A percentile compares a stretch with the other conserved stretches of the same genome.
Conservation (phyloP, 1,139 yeast genomes). For the Pichia sp. region DNA sequence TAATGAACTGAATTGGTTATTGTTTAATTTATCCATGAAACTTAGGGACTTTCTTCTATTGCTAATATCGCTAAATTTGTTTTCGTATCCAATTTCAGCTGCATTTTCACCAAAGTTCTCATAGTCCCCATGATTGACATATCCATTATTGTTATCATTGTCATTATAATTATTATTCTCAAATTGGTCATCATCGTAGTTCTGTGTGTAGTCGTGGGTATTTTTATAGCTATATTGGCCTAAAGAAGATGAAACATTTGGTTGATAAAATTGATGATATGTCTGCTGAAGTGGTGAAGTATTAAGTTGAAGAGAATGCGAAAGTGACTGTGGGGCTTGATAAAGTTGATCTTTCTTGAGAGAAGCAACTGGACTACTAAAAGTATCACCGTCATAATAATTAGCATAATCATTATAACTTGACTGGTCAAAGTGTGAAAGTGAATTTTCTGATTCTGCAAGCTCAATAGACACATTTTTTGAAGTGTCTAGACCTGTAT, state of each 20-base stretch:
- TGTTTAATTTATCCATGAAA: slow-evolving; percentile 8
- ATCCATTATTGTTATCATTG: not conserved
- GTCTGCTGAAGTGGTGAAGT: not conserved
- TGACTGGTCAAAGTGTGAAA: slow-evolving; percentile 3
- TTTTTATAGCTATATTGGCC: not conserved
- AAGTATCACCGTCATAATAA: not conserved
- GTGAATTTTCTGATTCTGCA: slow-evolving; percentile 15
- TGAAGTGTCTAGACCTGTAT: slow-evolving; percentile 22
- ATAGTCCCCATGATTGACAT: not conserved
- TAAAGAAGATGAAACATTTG: not conserved
- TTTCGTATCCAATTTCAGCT: not conserved
- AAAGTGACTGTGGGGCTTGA: not conserved
- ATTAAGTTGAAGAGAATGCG: not conserved
- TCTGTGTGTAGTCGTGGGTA: slow-evolving; percentile 7
- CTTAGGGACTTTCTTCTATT: slow-evolving; percentile 9
- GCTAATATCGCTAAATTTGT: not conserved
- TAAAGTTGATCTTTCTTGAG: not conserved
- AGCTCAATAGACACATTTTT: slow-evolving; percentile 9
- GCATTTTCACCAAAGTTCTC: not conserved
- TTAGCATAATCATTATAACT: slow-evolving; percentile 3
- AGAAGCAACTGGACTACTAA: not conserved
- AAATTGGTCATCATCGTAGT: slow-evolving; percentile 7
- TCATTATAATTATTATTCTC: not conserved
- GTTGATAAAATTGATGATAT: not conserved
- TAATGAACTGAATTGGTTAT: slow-evolving; percentile 10